Conservation (phyloP, 139 green algal genomes). For the Micromonas pusilla region DNA sequence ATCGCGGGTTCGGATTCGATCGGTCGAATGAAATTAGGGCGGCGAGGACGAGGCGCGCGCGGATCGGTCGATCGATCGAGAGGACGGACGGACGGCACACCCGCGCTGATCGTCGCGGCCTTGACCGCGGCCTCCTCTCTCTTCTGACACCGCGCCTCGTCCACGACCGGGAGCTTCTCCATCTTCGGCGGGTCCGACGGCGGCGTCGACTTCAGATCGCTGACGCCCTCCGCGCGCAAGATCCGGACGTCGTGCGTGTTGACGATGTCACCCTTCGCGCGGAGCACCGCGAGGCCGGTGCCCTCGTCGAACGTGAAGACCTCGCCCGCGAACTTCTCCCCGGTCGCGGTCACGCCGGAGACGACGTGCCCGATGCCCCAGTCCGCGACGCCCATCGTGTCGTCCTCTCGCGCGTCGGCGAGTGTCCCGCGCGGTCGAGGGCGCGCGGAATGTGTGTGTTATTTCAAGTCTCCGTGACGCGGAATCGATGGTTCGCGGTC, state of each 20-base stretch:
- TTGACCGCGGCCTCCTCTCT: neutral
- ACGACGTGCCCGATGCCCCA: neutral
- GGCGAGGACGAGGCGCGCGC: too few species aligned
- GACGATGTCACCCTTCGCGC: neutral
- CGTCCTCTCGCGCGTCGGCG: neutral
- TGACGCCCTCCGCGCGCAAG: neutral
- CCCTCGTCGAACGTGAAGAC: slow-evolving; percentile 13
- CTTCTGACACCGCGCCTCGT: neutral
- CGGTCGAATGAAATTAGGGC: too few species aligned
- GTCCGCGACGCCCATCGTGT: neutral
- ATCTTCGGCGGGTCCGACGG: neutral
- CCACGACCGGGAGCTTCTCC: neutral
- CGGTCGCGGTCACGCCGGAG: neutral
- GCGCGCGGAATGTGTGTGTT: too few species aligned
- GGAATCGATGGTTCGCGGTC: too few species aligned
- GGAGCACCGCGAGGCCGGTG: neutral
- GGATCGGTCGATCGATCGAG: too few species aligned
- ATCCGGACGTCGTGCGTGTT: slow-evolving; percentile 13
- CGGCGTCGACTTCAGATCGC: neutral
- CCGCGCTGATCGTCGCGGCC: neutral
- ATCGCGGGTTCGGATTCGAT: too few species aligned
- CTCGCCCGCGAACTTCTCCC: slow-evolving; percentile 10
- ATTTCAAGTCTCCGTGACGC: too few species aligned
- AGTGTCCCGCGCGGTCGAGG: too few species aligned
- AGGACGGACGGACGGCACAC: too few species aligned